Conservation (phyloP, 441 rosid genomes). For the Mallotus japonicus region DNA sequence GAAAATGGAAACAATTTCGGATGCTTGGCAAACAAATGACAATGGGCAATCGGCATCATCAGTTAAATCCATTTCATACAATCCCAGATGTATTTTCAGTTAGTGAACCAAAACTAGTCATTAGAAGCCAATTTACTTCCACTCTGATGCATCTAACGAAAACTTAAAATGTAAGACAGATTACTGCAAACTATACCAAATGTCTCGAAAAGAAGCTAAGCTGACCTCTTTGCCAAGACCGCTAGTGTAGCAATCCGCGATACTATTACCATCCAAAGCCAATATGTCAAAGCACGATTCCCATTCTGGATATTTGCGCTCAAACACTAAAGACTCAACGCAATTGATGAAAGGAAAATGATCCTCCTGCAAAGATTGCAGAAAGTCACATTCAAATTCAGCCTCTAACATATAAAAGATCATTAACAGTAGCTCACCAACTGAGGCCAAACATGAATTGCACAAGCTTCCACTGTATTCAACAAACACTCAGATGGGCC, state of each 20-base stretch:
- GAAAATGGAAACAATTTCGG: too few relatives aligned
- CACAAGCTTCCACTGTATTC: conserved; percentile 91
- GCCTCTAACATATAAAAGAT: too few relatives aligned
- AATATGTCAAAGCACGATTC: conserved; percentile 64
- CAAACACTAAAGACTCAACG: conserved; percentile 57
- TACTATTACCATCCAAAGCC: conserved; percentile 50
- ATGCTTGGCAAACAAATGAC: neutral
- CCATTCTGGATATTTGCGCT: conserved; percentile 56
- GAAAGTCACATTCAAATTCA: neutral
- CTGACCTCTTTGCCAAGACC: conserved; percentile 66
- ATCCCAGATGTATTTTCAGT: too few relatives aligned
- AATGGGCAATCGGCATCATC: neutral
- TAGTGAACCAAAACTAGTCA: too few relatives aligned
- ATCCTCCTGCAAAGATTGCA: conserved; percentile 47
- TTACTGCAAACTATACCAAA: neutral
- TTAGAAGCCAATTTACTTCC: too few relatives aligned
- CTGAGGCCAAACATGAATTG: conserved; percentile 67
- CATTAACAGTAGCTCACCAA: conserved; percentile 40
- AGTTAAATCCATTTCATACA: neutral
- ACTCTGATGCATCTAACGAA: neutral
- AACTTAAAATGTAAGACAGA: neutral
- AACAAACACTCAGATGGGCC: conserved; percentile 77
- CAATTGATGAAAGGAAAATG: conserved; percentile 83
- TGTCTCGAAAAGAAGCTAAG: neutral
- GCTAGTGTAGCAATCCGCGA: conserved; percentile 57